Evolutionary conservation across 1,284 basidiomycete species (phyloP).

Genomic region (Exobasidium cylindrosporum): DNA sequence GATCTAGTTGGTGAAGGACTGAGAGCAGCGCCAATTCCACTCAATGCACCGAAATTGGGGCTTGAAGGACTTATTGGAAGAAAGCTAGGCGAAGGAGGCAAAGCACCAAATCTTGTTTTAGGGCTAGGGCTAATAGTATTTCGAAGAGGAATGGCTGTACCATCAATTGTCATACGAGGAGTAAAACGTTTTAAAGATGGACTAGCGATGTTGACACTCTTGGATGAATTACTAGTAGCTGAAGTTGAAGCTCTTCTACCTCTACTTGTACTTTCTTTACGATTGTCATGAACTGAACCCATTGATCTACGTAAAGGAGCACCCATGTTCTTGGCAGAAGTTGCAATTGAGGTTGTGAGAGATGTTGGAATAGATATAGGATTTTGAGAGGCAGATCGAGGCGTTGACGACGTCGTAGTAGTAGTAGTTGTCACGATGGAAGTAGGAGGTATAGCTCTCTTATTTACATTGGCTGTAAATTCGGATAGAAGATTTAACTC

Average conservation of each 20-base stretch:
- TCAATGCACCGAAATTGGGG: no score
- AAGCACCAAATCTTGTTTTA: constrained; percentile 6
- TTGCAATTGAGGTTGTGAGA: background rate
- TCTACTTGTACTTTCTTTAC: background rate
- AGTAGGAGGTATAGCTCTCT: background rate
- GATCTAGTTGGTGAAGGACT: no score
- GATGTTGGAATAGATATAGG: background rate
- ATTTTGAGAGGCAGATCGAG: background rate
- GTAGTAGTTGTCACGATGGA: background rate
- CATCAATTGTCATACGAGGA: background rate
- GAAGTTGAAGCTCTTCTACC: background rate
- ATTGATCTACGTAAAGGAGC: background rate
- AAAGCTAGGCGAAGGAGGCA: constrained; percentile 11
- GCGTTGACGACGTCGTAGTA: background rate
- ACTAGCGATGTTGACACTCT: background rate
- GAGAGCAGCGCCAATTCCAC: no score
- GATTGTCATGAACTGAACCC: background rate
- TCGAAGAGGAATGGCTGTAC: background rate
- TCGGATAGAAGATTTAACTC: background rate
- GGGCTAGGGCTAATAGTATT: constrained; percentile 2
- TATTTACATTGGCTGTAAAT: background rate
- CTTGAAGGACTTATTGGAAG: background rate
- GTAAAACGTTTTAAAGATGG: background rate
- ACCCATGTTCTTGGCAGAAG: background rate
- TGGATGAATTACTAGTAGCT: background rate